These are phyloP conservation scores for Thermoascus crustaceus DNA, from an alignment of 2,329 filamentous ascomycete genomes.

Conservation along the genomic window DNA sequence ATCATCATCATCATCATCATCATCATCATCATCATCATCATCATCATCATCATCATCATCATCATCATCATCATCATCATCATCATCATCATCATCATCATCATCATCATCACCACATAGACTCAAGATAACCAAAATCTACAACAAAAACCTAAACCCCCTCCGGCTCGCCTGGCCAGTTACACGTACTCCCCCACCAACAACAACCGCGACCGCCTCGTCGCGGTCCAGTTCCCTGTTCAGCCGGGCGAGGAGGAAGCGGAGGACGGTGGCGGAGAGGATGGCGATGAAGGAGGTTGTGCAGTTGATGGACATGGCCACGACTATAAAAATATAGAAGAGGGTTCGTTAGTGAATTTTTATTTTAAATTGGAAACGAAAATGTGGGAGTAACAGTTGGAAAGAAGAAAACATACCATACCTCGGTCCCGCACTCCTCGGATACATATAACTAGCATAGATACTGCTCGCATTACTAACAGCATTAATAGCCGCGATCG, in stretches of 20 bases:
- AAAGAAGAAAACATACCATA: constrained; percentile 36
- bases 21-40: too few species aligned
- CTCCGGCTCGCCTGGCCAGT: constrained; percentile 4
- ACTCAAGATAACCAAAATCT: not conserved
- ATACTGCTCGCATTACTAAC: constrained; percentile 62
- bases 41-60: too few species aligned
- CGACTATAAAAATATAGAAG: constrained; percentile 24
- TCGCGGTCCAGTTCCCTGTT: constrained; percentile 64
- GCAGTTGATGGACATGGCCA: constrained; percentile 62
- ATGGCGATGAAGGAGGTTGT: constrained; percentile 57
- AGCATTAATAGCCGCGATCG: constrained; percentile 68
- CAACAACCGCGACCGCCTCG: constrained; percentile 46
- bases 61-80: too few species aligned
- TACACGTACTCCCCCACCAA: constrained; percentile 5
- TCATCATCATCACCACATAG: too few species aligned
- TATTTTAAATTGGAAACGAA: not conserved
- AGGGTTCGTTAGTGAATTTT: too few species aligned
- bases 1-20: too few species aligned
- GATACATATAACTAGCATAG: constrained; percentile 62
- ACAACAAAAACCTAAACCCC: constrained; percentile 6
- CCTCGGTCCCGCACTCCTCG: constrained; percentile 35
- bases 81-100: too few species aligned
- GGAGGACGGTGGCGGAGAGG: constrained; percentile 52
- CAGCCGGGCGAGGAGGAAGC: constrained; percentile 54
- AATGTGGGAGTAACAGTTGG: constrained; percentile 2